These are phyloP conservation scores for Sordariomycetes sp. DNA, from an alignment of 2,329 filamentous ascomycete species.

Conservation along the genomic window DNA sequence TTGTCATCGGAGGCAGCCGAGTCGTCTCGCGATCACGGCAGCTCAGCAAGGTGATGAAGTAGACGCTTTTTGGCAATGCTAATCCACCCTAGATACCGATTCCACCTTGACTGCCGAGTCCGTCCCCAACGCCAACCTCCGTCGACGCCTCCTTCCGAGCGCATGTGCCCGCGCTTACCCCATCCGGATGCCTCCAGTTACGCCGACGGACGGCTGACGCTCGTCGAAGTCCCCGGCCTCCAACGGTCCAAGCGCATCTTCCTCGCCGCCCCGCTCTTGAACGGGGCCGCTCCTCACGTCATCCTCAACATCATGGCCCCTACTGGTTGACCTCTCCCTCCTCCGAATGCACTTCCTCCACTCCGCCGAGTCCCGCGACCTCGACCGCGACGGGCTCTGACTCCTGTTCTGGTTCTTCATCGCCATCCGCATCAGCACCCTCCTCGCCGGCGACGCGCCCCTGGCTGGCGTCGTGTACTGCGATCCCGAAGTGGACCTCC, in stretches of 20 bases:
- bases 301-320: not conserved
- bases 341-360: slow-evolving; percentile 1
- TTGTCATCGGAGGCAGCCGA: not conserved
- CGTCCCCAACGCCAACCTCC: no score
- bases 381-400: slow-evolving; percentile 3
- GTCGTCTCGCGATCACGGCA: not conserved
- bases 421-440: not conserved
- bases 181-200: no score
- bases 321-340: not conserved
- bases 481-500: slow-evolving; percentile 1
- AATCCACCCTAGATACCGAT: no score
- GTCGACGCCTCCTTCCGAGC: no score
- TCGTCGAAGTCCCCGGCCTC: not conserved
- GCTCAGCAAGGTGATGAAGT: no score
- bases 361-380: not conserved
- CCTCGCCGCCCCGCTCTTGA: not conserved
- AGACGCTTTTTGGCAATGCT: no score
- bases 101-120: no score
- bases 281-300: not conserved
- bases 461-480: not conserved
- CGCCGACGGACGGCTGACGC: not conserved
- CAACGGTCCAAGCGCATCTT: not conserved
- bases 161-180: no score
- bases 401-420: not conserved
- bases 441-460: not conserved